Percentiles rank a stretch among this genome's conserved stretches.
phyloP scores from a whole-genome alignment of 768 basidiomycete species.

The Calvatia gigantea region DNA sequence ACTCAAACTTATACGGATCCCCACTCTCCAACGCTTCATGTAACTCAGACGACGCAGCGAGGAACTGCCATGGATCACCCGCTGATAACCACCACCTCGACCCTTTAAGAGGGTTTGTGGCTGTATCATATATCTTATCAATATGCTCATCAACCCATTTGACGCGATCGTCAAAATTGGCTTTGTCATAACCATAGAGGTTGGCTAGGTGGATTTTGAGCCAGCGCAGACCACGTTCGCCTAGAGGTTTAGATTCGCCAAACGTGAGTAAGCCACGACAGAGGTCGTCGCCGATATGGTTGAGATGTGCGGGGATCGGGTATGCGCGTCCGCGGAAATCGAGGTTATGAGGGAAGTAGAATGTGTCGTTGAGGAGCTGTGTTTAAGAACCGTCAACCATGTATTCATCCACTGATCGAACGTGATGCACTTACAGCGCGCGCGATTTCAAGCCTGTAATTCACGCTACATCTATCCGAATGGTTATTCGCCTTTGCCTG shows the following conservation, averaged over 20 bases:
- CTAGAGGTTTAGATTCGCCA: conserved; percentile 74
- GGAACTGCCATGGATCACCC: conserved; percentile 97
- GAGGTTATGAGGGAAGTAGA: conserved; percentile 94
- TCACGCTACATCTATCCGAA: conserved; percentile 87
- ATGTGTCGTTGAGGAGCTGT: conserved; percentile 81
- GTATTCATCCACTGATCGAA: not conserved
- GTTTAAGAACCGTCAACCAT: not conserved
- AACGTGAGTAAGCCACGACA: conserved; percentile 85
- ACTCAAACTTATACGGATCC: conserved; percentile 60
- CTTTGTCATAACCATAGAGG: conserved; percentile 92
- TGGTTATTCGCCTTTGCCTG: conserved; percentile 77
- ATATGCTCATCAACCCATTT: conserved; percentile 69
- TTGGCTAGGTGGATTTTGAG: conserved; percentile 95
- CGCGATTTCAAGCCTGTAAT: conserved; percentile 97
- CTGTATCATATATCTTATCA: conserved; percentile 80
- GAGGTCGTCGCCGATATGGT: conserved; percentile 94
- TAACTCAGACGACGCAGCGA: conserved; percentile 91
- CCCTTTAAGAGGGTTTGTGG: conserved; percentile 77
- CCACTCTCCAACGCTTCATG: conserved; percentile 69
- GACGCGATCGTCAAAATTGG: conserved; percentile 89
- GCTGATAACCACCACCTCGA: conserved; percentile 84
- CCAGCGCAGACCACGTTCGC: conserved; percentile 85
- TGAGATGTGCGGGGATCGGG: conserved; percentile 93
- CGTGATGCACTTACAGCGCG: conserved; percentile 59
- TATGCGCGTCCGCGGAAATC: conserved; percentile 98